A percentile compares a stretch with the other conserved stretches of the same genome.
phyloP scores from a whole-genome alignment of 129 eudicot genomes.

The Chrysanthemum seticuspe region DNA sequence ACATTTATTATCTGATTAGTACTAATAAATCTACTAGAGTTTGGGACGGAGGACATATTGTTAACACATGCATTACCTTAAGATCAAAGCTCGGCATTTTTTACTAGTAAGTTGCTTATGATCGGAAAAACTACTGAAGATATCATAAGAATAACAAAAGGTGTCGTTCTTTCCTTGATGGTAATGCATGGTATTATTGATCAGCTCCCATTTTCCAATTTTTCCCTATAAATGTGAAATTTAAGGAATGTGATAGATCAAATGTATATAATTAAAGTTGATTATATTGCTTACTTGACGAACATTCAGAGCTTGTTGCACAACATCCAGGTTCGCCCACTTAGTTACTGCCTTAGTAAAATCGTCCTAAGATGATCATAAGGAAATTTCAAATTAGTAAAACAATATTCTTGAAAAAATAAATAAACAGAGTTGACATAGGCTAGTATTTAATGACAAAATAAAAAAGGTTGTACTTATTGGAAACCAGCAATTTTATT shows the following conservation, averaged over 20 bases:
- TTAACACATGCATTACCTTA: constrained; percentile 12
- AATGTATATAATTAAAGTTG: neutral
- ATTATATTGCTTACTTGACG: constrained; percentile 5
- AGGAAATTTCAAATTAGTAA: neutral
- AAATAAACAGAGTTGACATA: too few species aligned
- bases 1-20: too few species aligned
- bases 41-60: neutral
- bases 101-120: constrained; percentile 18
- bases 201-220: neutral
- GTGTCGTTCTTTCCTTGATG: constrained; percentile 4
- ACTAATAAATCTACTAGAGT: neutral
- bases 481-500: too few species aligned
- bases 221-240: neutral
- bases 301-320: constrained; percentile 15
- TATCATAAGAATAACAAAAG: constrained; percentile 16
- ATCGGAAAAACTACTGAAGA: neutral
- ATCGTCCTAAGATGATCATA: neutral
- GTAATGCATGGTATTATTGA: constrained; percentile 2
- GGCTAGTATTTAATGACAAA: too few species aligned
- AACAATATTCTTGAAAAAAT: too few species aligned
- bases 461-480: too few species aligned
- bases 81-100: constrained; percentile 7
- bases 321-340: constrained; percentile 1
- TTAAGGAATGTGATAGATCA: neutral
- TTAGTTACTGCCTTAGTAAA: neutral